Evolutionary conservation across 768 basidiomycete species (phyloP), one percentile per base, ranked within the genome.

Genomic region (Russula olivacea): DNA sequence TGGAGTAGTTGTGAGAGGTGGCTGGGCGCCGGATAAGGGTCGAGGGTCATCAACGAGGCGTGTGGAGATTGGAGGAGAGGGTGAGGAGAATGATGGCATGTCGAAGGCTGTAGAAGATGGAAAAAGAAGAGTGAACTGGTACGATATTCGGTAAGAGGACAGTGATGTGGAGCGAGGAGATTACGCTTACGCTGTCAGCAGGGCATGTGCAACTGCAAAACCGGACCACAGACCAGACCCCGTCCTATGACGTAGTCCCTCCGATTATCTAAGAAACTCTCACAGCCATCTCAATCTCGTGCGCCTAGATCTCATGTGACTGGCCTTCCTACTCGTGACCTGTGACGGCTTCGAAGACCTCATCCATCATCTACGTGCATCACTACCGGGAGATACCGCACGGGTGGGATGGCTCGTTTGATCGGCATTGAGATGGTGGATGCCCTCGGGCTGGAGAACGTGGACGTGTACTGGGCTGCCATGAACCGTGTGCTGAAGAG

Each of bases 51-150:
- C 53, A 12, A 34, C 15, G 14, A 25, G 21, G 1, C 53, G 53
- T 21, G 63, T 34, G 40, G 53, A 14, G n/a, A 60, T 40, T 47
- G 63, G 63, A 5, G 58, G 58, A 2, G 58, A 45, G 19, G 53
- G 19, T 4, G 63, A 55, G 49, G 58, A 14, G 38, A 55, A 64
- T 2, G 58, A 21, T 25, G 63, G 58, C 63, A 64, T 64, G 17
- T 28, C 4, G 21, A 28, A 19, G 19, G 17, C 32, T 2, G 36
- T 34, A 34, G 14, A 10, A 40, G 50, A 32, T 11, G 1, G 4
- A 2, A 25, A n/a, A 32, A 34, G n/a, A 34, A 6, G 36, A 2
- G 38, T 12, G 21, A 32, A 45, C 8, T 45, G 28, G 10, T 54
- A 25, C 3, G 34, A 23, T 25, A 19, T 25, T 15, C 5, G 11